A percentile compares a stretch with the other conserved stretches of the same genome.
Conservation (phyloP, 2,329 filamentous ascomycete genomes). For the Talaromyces pinophilus region DNA sequence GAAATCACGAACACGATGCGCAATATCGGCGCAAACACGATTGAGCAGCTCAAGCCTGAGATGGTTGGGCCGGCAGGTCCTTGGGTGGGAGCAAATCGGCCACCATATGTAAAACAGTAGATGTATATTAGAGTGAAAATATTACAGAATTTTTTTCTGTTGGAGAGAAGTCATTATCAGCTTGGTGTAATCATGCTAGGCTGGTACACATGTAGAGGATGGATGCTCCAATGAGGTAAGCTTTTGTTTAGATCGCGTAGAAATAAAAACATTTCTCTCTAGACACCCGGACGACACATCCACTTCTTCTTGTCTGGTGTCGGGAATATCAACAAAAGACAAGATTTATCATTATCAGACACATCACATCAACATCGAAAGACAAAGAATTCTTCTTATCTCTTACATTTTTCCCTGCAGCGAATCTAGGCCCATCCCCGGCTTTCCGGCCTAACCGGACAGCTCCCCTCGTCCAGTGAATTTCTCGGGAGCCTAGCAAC, state of each 20-base stretch:
- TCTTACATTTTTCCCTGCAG: background rate
- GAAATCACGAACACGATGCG: constrained; percentile 3
- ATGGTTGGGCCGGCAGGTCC: constrained; percentile 6
- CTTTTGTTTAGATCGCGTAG: background rate
- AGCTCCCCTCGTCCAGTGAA: background rate
- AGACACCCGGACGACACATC: background rate
- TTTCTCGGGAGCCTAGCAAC: background rate
- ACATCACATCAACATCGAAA: background rate
- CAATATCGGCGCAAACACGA: constrained; percentile 2
- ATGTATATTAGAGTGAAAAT: background rate
- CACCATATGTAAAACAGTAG: background rate
- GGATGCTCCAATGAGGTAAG: background rate
- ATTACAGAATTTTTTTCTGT: background rate
- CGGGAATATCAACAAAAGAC: background rate
- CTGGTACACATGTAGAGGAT: no score
- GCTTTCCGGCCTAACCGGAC: background rate
- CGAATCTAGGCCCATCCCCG: background rate
- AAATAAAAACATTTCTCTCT: background rate
- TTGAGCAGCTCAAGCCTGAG: constrained; percentile 7
- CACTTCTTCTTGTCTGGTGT: background rate
- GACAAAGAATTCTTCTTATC: background rate
- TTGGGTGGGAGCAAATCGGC: constrained; percentile 4
- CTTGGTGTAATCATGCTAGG: no score
- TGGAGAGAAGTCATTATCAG: no score
- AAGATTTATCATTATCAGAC: background rate